phyloP scores from a whole-genome alignment of 2,329 filamentous ascomycete genomes.

The Herpotrichia juniperi region DNA sequence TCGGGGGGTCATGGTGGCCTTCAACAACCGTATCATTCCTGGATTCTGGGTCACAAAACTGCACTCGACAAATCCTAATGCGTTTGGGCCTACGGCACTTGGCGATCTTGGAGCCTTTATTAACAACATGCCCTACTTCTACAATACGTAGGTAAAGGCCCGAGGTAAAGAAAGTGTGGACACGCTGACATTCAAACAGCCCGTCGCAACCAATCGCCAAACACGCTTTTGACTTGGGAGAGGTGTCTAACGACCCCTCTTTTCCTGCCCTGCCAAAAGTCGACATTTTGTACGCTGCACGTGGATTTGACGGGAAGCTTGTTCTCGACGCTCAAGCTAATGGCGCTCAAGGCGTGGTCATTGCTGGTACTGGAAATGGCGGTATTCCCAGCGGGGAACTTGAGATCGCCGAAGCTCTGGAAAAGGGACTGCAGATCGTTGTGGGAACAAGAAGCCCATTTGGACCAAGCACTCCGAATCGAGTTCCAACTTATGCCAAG shows the following conservation, averaged over 20 bases:
- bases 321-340: constrained; percentile 29
- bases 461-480: constrained; percentile 25
- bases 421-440: constrained; percentile 28
- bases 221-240: constrained; percentile 22
- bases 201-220: constrained; percentile 29
- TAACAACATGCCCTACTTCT: constrained; percentile 33
- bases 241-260: constrained; percentile 17
- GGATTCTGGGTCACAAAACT: constrained; percentile 34
- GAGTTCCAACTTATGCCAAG: constrained; percentile 25
- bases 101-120: constrained; percentile 34
- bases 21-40: constrained; percentile 33
- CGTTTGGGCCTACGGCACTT: constrained; percentile 26
- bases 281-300: constrained; percentile 37
- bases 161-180: not conserved
- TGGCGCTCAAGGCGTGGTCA: constrained; percentile 30
- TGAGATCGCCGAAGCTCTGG: constrained; percentile 25
- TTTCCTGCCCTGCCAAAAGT: constrained; percentile 32
- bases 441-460: constrained; percentile 29
- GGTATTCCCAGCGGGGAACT: constrained; percentile 25
- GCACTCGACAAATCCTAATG: constrained; percentile 32
- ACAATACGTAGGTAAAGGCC: constrained; percentile 18
- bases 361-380: constrained; percentile 34
- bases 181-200: constrained; percentile 1
- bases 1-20: constrained; percentile 33
- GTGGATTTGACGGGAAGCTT: constrained; percentile 33